phyloP scores from a whole-genome alignment of 805 yeast species.

The Candida khao-thaluensis region DNA sequence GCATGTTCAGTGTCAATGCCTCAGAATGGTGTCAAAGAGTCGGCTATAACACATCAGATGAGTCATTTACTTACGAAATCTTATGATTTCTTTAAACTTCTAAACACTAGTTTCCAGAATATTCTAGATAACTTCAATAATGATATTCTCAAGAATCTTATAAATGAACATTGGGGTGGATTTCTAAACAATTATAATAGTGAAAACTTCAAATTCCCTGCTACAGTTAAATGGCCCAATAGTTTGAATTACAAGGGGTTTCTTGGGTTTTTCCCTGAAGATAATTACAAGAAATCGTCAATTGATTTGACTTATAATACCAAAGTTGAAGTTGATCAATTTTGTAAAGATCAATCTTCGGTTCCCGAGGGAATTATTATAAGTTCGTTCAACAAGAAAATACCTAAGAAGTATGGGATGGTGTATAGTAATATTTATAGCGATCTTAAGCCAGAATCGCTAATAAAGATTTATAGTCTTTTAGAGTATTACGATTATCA shows the following conservation, averaged over 20 bases:
- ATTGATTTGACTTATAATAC: slow-evolving; percentile 17
- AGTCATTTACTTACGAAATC: slow-evolving; percentile 20
- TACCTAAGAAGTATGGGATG: slow-evolving; percentile 34
- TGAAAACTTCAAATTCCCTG: slow-evolving; percentile 21
- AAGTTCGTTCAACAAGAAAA: slow-evolving; percentile 23
- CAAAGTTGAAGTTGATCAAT: slow-evolving; percentile 20
- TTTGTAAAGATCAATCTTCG: neutral
- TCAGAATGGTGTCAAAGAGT: slow-evolving; percentile 15
- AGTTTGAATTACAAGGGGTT: slow-evolving; percentile 35
- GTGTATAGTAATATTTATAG: slow-evolving; percentile 17
- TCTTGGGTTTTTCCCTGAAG: slow-evolving; percentile 25
- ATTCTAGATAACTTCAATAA: slow-evolving; percentile 18
- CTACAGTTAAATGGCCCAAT: slow-evolving; percentile 35
- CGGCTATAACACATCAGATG: slow-evolving; percentile 27
- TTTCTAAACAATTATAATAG: slow-evolving; percentile 27
- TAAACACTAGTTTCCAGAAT: slow-evolving; percentile 24
- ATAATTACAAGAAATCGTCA: slow-evolving; percentile 30
- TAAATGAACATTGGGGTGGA: slow-evolving; percentile 29
- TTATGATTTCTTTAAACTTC: slow-evolving; percentile 26
- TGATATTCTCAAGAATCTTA: slow-evolving; percentile 17
- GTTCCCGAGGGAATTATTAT: slow-evolving; percentile 26
- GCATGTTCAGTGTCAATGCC: slow-evolving; percentile 26
- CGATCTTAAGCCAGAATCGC: slow-evolving; percentile 5
- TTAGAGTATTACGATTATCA: slow-evolving; percentile 33
- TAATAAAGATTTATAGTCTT: slow-evolving; percentile 29